Evolutionary conservation across 805 yeast species (phyloP), one percentile per base, ranked within the genome.

Genomic region (Yarrowia sp.): DNA sequence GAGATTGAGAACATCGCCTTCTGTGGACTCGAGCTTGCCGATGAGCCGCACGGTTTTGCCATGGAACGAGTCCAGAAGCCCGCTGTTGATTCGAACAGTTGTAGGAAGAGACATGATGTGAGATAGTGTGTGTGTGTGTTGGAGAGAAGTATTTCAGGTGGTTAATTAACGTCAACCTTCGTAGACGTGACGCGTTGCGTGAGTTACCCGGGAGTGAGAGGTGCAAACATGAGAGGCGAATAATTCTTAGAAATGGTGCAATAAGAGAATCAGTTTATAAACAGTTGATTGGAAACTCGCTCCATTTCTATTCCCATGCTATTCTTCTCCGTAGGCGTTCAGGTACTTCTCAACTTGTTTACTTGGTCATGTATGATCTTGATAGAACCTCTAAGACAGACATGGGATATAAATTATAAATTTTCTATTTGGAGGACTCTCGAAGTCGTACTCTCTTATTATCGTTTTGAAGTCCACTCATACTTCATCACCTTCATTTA

Each of bases 81-180:
- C 36, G n/a, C 78, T 78, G 68, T 76, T 74, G 33, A 76, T 75
- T 44, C 80, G 71, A 33, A 77, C 77, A 10, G 76, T 71, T 6
- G 52, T 67, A 6, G 65, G 68, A 30, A 47, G 64, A 14, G 46
- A 43, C 67, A 65, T 53, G 30, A 39, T 14, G 17, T 15, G 10
- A 30, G n/a, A 14, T 14, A 24, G 19, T 36, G 43, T 42, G 50
- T 30, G 50, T 33, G 50, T 9, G 14, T 56, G 63, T 5, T 20
- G 36, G 30, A 30, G 39, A 46, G 33, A 55, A 39, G 46, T 19
- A 40, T 15, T 19, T n/a, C 30, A 24, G 24, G 40, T 42, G 9
- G n/a, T 13, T 46, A 60, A 60, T 44, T 46, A 36, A 36, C 34
- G 30, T 20, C 43, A 30, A 52, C n/a, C 58, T 24, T 58, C 39